A percentile compares a stretch with the other conserved stretches of the same genome.
phyloP scores from a whole-genome alignment of 169 alveolate species.

The Ophryocystis elektroscirrha region DNA sequence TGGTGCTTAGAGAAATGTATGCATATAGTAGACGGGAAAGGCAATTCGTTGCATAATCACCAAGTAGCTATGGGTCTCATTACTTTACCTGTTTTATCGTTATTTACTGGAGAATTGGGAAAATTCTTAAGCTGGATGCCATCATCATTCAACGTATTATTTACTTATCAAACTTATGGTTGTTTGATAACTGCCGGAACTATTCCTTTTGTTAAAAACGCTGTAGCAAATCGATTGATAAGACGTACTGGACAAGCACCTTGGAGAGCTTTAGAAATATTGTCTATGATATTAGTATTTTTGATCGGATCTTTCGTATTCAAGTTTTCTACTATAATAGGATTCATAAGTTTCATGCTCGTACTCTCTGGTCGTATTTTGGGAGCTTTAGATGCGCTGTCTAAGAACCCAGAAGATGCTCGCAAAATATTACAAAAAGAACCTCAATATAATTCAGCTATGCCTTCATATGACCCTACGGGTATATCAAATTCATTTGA shows the following conservation, averaged over 20 bases:
- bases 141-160: slow-evolving; percentile 27
- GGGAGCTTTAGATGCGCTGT: slow-evolving; percentile 43
- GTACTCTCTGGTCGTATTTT: slow-evolving; percentile 45
- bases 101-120: slow-evolving; percentile 48
- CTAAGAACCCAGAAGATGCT: slow-evolving; percentile 34
- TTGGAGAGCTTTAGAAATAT: slow-evolving; percentile 63
- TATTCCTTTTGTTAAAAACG: slow-evolving; percentile 62
- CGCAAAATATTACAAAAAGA: background rate
- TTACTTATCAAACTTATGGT: slow-evolving; percentile 67
- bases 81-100: slow-evolving; percentile 46
- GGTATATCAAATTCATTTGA: too few species aligned
- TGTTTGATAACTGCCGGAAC: slow-evolving; percentile 68
- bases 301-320: slow-evolving; percentile 45
- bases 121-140: slow-evolving; percentile 39
- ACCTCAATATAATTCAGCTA: too few species aligned
- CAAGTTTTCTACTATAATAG: slow-evolving; percentile 39
- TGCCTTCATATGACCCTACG: too few species aligned
- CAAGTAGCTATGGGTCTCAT: slow-evolving; percentile 61
- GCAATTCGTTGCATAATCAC: slow-evolving; percentile 65
- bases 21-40: slow-evolving; percentile 63
- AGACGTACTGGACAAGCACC: slow-evolving; percentile 76
- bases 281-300: slow-evolving; percentile 58
- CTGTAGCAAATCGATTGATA: slow-evolving; percentile 59
- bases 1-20: slow-evolving; percentile 62
- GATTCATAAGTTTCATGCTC: slow-evolving; percentile 28